These are phyloP conservation scores for Thalassiosira ordinaria DNA, from an alignment of 352 stramenopile genomes.

Conservation along the genomic window DNA sequence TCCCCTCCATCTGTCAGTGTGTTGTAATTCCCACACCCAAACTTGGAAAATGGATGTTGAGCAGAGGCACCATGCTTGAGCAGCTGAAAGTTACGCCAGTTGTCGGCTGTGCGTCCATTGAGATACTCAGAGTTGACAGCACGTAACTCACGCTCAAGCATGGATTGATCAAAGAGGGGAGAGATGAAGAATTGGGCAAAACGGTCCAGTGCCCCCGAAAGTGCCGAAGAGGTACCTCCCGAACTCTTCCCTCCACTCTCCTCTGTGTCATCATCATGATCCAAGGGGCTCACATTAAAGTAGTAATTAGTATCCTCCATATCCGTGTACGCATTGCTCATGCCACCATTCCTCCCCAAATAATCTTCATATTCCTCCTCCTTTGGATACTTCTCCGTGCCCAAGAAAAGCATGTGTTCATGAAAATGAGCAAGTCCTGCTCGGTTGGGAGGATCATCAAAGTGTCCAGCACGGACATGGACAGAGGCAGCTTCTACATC, in stretches of 20 bases:
- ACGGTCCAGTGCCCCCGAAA: conserved; percentile 91
- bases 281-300: conserved; percentile 65
- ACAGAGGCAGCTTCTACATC: conserved; percentile 77
- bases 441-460: conserved; percentile 74
- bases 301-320: conserved; percentile 89
- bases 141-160: conserved; percentile 93
- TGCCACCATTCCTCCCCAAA: conserved; percentile 91
- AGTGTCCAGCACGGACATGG: conserved; percentile 82
- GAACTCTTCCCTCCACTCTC: conserved; percentile 23
- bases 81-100: conserved; percentile 88
- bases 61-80: conserved; percentile 68
- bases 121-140: conserved; percentile 96
- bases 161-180: conserved; percentile 91
- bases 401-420: conserved; percentile 96
- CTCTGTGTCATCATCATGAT: conserved; percentile 52
- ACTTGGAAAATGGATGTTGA: conserved; percentile 83
- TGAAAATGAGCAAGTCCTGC: conserved; percentile 80
- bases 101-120: conserved; percentile 96
- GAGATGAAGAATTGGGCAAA: conserved; percentile 98
- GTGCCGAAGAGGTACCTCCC: conserved; percentile 62
- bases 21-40: conserved; percentile 86
- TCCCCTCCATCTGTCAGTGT: conserved; percentile 75
- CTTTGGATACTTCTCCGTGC: conserved; percentile 95
- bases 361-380: conserved; percentile 96
- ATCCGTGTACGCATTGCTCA: conserved; percentile 95